Evolutionary conservation across 2,329 filamentous ascomycete genomes (phyloP), one percentile per base, ranked within the genome.

Genomic region (Ophiostoma ips): DNA sequence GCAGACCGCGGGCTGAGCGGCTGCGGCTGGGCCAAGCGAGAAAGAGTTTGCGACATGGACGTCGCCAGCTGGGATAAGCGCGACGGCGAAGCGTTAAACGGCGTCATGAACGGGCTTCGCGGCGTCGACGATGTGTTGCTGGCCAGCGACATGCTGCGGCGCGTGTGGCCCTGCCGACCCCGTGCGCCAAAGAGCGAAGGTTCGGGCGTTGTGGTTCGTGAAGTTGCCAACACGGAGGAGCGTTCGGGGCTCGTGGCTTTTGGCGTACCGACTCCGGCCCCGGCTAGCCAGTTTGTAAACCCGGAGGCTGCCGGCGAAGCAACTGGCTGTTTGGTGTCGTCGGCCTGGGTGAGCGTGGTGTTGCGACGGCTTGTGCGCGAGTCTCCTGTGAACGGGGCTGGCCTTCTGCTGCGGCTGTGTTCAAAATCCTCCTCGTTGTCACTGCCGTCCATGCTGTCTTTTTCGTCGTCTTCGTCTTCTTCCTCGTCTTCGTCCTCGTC

Each of bases 11-110:
- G 56, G 21, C 54, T 60, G 4, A 55, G 46, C 1, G 52, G 60
- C 41, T 13, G 49, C 38, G 48, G 51, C 21, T 61, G 61, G 24
- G 59, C 63, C 34, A 68, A 60, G 24, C 68, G 65, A 5, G 64
- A 64, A 2, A 67, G 69, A 41, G 72, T 60, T 11, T 69, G 64
- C 5, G 71, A 66, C 60, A 73, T 64, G 46, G 68, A 66, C 3
- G 71, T 68, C 2, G 68, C 61, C 43, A 76, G 61, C 55, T 74
- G 71, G 36, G 68, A 66, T 53, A 75, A 67, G 31, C 66, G 70
- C 38, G 68, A 70, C 43, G 58, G 57, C n/a, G 51, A 59, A 4
- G 24, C 24, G 21, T 61, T 58, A 36, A 53, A 28, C 13, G 33
- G 36, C 21, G 44, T n/a, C 10, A 30, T 4, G 8, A 41, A 33